Conservation (phyloP, 306 rosid genomes). For the Castanea sativa region DNA sequence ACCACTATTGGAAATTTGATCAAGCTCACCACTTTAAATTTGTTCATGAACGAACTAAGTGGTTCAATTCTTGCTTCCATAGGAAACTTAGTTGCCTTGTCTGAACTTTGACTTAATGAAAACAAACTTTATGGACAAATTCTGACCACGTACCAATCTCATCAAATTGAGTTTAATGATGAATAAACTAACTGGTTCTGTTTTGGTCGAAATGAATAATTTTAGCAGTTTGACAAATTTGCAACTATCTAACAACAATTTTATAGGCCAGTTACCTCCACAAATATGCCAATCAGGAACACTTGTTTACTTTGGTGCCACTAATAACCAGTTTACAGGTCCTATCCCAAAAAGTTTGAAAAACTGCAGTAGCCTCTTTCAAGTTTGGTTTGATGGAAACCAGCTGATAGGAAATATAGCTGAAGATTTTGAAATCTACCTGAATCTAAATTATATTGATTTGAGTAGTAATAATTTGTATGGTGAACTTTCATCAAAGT, state of each 20-base stretch:
- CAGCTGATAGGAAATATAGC: conserved; percentile 32
- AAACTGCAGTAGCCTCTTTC: no score
- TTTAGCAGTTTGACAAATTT: background rate
- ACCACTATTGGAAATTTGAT: no score
- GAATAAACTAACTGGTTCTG: background rate
- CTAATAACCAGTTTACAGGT: background rate
- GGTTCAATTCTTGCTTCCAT: no score
- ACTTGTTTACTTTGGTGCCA: background rate
- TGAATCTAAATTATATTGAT: conserved; percentile 1
- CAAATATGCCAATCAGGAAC: background rate
- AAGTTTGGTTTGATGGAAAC: conserved; percentile 33
- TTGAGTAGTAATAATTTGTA: conserved; percentile 10
- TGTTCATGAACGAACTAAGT: no score
- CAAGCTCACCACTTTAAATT: no score
- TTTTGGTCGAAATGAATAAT: background rate
- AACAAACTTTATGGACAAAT: no score
- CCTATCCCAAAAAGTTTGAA: no score
- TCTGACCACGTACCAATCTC: no score
- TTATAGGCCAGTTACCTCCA: background rate
- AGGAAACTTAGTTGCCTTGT: no score
- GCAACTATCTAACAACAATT: background rate
- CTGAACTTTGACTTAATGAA: no score
- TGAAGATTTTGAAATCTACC: conserved; percentile 36
- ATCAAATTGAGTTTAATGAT: no score
- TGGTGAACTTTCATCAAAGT: background rate